A percentile compares a stretch with the other conserved stretches of the same genome.
Conservation (phyloP, 1,139 yeast genomes). For the Geotrichum carabidarum region DNA sequence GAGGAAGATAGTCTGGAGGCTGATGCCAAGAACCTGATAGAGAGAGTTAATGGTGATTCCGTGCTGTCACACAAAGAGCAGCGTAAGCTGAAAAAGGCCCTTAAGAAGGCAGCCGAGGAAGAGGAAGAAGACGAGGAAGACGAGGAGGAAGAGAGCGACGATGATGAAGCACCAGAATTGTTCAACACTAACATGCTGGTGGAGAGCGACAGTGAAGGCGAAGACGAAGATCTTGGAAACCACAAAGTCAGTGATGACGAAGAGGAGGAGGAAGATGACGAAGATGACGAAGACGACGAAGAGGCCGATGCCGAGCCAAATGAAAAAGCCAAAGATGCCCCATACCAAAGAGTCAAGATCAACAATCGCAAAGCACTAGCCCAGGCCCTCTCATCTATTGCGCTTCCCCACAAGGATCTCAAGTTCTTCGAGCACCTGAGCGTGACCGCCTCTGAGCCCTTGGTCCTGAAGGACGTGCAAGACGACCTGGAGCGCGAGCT, state of each 20-base stretch:
- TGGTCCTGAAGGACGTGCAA: constrained; percentile 78
- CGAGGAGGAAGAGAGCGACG: constrained; percentile 19
- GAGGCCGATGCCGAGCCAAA: constrained; percentile 60
- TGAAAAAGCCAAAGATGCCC: constrained; percentile 83
- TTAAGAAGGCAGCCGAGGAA: constrained; percentile 23
- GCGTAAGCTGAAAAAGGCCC: constrained; percentile 23
- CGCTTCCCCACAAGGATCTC: constrained; percentile 43
- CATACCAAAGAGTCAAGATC: constrained; percentile 76
- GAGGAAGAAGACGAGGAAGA: constrained; percentile 21
- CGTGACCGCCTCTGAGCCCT: constrained; percentile 53
- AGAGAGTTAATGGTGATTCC: not conserved
- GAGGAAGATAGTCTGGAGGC: constrained; percentile 25
- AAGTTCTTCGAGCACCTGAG: constrained; percentile 82
- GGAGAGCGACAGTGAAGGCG: constrained; percentile 20
- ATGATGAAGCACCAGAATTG: constrained; percentile 18
- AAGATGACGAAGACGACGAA: constrained; percentile 49
- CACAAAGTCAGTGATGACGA: constrained; percentile 30
- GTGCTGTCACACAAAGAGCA: constrained; percentile 30
- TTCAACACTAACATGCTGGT: constrained; percentile 20
- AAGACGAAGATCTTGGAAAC: constrained; percentile 21
- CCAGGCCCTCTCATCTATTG: constrained; percentile 34
- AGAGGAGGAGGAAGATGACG: constrained; percentile 30
- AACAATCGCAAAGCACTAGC: constrained; percentile 41
- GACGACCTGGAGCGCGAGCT: constrained; percentile 89
- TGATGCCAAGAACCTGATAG: constrained; percentile 13